phyloP scores from a whole-genome alignment of 1,139 yeast species.

The Geotrichum fermentans region DNA sequence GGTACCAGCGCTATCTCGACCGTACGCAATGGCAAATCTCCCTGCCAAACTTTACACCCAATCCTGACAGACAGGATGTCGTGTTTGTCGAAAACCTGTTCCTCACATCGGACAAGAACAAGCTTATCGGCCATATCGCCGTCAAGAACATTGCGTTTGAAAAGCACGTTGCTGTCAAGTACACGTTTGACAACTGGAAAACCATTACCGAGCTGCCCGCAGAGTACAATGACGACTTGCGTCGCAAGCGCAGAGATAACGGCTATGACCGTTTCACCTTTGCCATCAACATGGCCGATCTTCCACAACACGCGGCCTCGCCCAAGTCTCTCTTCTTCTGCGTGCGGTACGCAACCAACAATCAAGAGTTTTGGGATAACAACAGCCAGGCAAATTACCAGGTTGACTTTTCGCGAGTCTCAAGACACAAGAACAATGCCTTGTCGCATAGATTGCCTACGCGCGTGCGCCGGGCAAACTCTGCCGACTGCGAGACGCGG shows the following conservation, averaged over 20 bases:
- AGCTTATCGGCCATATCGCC: constrained; percentile 66
- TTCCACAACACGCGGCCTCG: constrained; percentile 34
- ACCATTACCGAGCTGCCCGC: constrained; percentile 69
- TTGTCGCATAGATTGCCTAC: neutral
- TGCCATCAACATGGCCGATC: constrained; percentile 40
- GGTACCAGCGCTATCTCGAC: constrained; percentile 23
- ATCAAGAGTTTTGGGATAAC: constrained; percentile 73
- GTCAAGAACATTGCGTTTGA: constrained; percentile 65
- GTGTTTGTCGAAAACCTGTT: constrained; percentile 64
- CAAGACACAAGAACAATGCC: constrained; percentile 18
- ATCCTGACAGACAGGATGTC: constrained; percentile 23
- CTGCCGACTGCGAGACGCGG: constrained; percentile 9
- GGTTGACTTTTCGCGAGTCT: constrained; percentile 43
- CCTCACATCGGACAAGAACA: constrained; percentile 52
- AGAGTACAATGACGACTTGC: constrained; percentile 54
- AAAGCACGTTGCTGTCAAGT: constrained; percentile 58
- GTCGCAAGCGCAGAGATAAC: constrained; percentile 40
- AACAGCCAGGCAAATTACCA: constrained; percentile 56
- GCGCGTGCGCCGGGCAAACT: constrained; percentile 7
- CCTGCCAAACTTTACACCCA: constrained; percentile 42
- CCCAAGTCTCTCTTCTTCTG: constrained; percentile 47
- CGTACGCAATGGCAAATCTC: constrained; percentile 48
- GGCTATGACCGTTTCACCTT: constrained; percentile 46
- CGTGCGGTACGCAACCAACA: constrained; percentile 50
- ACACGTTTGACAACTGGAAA: constrained; percentile 68